phyloP scores from a whole-genome alignment of 192 early-diverging fungal species.

The Backusella morwellensis region DNA sequence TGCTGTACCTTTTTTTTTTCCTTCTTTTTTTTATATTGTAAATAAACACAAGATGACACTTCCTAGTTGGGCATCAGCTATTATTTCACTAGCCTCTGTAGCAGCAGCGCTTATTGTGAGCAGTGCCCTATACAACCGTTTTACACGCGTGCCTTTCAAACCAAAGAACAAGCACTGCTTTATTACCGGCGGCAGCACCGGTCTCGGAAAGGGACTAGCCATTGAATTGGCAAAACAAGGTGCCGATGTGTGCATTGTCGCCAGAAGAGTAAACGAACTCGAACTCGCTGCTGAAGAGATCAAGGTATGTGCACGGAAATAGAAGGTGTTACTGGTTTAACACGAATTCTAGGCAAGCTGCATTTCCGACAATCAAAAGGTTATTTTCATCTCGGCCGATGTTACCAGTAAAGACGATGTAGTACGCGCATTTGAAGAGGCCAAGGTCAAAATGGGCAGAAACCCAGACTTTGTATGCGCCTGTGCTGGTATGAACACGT shows the following conservation, averaged over 20 bases:
- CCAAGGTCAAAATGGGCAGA: conserved; percentile 42
- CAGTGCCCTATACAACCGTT: conserved; percentile 15
- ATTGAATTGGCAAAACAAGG: conserved; percentile 62
- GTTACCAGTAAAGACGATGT: conserved; percentile 51
- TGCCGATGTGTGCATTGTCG: conserved; percentile 71
- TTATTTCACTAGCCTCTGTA: conserved; percentile 26
- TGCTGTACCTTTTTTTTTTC: not conserved
- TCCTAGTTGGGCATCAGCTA: conserved; percentile 24
- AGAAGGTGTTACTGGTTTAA: not conserved
- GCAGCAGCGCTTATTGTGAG: not conserved
- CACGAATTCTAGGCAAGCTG: not conserved
- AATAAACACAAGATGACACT: conserved; percentile 16
- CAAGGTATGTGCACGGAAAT: conserved; percentile 26
- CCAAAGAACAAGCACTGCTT: conserved; percentile 64
- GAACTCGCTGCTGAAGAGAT: conserved; percentile 59
- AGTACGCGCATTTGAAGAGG: conserved; percentile 56
- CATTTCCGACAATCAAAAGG: conserved; percentile 31
- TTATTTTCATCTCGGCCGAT: conserved; percentile 62
- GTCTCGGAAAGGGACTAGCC: conserved; percentile 65
- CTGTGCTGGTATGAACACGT: conserved; percentile 48
- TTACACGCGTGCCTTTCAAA: conserved; percentile 30
- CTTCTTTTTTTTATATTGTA: no score
- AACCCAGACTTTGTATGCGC: conserved; percentile 56
- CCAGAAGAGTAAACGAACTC: conserved; percentile 43
- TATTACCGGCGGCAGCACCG: conserved; percentile 75